phyloP scores from a whole-genome alignment of 192 early-diverging fungal genomes.

The Obelidium mucronatum region DNA sequence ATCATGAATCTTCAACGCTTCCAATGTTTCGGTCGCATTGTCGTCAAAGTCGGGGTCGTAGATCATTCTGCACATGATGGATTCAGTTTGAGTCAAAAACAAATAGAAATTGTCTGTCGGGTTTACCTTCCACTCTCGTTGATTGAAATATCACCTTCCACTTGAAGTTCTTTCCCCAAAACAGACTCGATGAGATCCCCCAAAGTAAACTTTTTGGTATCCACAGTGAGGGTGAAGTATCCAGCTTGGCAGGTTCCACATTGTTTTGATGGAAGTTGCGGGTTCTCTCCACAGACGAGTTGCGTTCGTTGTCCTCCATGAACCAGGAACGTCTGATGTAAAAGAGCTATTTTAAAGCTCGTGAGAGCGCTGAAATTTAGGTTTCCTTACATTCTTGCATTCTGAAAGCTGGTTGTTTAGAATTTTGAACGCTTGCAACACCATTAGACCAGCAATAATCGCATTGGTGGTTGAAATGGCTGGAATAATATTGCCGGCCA shows the following conservation, averaged over 20 bases:
- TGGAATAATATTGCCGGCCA: constrained; percentile 99
- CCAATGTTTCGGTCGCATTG: constrained; percentile 66
- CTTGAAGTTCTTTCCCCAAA: constrained; percentile 54
- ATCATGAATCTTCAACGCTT: constrained; percentile 65
- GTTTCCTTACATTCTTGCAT: constrained; percentile 61
- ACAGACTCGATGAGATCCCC: constrained; percentile 69
- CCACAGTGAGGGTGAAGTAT: constrained; percentile 66
- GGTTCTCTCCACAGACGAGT: constrained; percentile 68
- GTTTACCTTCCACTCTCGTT: constrained; percentile 70
- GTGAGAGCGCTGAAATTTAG: constrained; percentile 27
- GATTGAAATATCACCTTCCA: constrained; percentile 77
- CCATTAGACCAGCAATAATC: constrained; percentile 93
- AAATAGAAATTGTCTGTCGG: neutral
- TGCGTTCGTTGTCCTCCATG: constrained; percentile 65
- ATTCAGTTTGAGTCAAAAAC: neutral
- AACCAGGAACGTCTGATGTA: constrained; percentile 58
- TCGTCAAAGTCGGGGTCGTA: constrained; percentile 94
- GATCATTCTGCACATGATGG: constrained; percentile 63
- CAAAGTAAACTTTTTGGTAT: constrained; percentile 69
- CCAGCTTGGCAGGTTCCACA: constrained; percentile 81
- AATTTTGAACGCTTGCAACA: constrained; percentile 85
- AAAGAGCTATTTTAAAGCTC: neutral
- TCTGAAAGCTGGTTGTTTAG: constrained; percentile 53
- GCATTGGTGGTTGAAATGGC: constrained; percentile 99
- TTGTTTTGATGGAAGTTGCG: constrained; percentile 71